Evolutionary conservation across 768 basidiomycete genomes (phyloP).

Genomic region (Gautieria morchelliformis): DNA sequence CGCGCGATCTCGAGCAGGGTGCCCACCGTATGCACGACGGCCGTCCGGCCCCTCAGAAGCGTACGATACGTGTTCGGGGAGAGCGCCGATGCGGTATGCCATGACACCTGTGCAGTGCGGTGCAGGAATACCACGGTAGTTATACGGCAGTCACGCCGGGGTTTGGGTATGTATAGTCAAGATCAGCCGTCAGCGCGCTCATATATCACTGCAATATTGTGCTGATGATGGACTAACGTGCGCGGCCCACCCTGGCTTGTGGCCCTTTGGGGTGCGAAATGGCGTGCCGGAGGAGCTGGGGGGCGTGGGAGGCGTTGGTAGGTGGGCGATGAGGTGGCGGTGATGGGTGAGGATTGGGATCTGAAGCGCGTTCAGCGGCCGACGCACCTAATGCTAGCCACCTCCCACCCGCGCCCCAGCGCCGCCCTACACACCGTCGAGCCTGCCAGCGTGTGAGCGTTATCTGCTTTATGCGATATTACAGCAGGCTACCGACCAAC

Average conservation of each 20-base stretch:
- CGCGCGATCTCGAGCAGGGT: conserved; percentile 70
- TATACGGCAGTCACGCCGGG: too few species aligned
- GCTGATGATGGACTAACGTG: conserved; percentile 37
- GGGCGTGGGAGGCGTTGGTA: too few species aligned
- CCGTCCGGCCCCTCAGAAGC: conserved; percentile 55
- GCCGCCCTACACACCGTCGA: conserved; percentile 91
- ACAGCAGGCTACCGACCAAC: conserved; percentile 56
- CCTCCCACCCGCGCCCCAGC: conserved; percentile 71
- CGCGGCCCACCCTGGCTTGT: conserved; percentile 76
- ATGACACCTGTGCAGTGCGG: conserved; percentile 54
- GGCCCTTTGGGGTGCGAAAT: conserved; percentile 82
- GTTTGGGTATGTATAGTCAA: background rate
- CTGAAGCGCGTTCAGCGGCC: background rate
- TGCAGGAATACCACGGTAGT: too few species aligned
- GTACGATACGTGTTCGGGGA: conserved; percentile 62
- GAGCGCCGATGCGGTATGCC: conserved; percentile 80
- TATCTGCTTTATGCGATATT: background rate
- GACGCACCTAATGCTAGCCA: conserved; percentile 76
- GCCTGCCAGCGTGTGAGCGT: conserved; percentile 36
- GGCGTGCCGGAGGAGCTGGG: conserved; percentile 77
- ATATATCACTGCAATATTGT: too few species aligned
- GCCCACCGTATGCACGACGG: conserved; percentile 91
- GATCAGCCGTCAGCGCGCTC: background rate
- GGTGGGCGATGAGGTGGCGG: too few species aligned
- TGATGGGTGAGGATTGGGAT: too few species aligned